phyloP scores from a whole-genome alignment of 495 filamentous ascomycete genomes.

The Aspergillus leporis region DNA sequence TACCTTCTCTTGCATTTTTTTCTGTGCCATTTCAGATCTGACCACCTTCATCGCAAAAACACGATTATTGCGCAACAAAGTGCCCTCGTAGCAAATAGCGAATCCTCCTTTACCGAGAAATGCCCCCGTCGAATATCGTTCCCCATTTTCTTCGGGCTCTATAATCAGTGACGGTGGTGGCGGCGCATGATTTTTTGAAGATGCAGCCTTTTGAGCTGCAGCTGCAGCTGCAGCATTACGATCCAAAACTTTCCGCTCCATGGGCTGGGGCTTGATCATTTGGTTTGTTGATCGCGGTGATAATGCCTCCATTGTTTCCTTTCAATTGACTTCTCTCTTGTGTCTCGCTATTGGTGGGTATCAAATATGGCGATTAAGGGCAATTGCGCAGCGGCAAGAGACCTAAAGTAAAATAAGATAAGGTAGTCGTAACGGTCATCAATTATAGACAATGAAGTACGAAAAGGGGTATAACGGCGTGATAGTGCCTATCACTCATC shows the following conservation, averaged over 20 bases:
- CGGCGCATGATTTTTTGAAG: slow-evolving; percentile 63
- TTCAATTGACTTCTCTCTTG: slow-evolving; percentile 1
- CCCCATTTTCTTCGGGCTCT: slow-evolving; percentile 73
- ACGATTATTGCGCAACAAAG: slow-evolving; percentile 61
- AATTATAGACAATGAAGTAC: slow-evolving; percentile 20
- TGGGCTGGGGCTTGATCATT: slow-evolving; percentile 45
- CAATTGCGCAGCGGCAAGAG: slow-evolving; percentile 10
- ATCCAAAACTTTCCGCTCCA: slow-evolving; percentile 54
- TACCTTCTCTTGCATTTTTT: slow-evolving; percentile 89
- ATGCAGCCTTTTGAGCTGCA: slow-evolving; percentile 39
- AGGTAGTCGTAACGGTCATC: slow-evolving; percentile 25
- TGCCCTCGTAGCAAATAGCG: slow-evolving; percentile 84
- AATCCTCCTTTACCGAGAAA: slow-evolving; percentile 93
- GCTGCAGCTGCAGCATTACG: slow-evolving; percentile 52
- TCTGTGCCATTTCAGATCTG: slow-evolving; percentile 79
- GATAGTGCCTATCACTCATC: slow-evolving; percentile 3
- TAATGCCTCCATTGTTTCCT: slow-evolving; percentile 66
- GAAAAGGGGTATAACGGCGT: slow-evolving; percentile 22
- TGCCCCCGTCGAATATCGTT: slow-evolving; percentile 78
- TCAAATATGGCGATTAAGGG: slow-evolving; percentile 22
- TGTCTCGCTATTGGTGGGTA: slow-evolving; percentile 11
- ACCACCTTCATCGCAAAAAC: slow-evolving; percentile 89
- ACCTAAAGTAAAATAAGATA: slow-evolving; percentile 1
- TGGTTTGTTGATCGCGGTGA: slow-evolving; percentile 71
- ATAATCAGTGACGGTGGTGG: slow-evolving; percentile 74